Base-by-base conservation (phyloP, 78 protist genomes). In the Monosiga brevicollis region DNA sequence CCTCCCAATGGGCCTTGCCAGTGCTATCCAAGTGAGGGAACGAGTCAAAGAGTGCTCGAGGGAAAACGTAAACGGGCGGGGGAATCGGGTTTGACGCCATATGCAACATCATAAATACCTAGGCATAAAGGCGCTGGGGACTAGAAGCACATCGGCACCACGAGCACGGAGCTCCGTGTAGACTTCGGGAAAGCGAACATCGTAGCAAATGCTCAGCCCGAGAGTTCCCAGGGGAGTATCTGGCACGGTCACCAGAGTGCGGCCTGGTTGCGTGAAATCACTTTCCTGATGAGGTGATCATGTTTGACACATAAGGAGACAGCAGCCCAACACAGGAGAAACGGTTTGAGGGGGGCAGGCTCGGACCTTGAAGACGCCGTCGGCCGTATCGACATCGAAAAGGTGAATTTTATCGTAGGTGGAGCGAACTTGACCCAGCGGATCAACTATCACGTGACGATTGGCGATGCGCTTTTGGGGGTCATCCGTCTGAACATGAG, bases 1-100 rank as follows among this genome's bases (percentile, higher is more conserved):
- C 84, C 26, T 89, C 87, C 93, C 95, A 90, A 40, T 89, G 91
- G 1, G 86, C 90, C 40, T 36, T 74, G 23, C 91, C 95, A 1
- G 91, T 89, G 20, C 1, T 37, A 54, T 72, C n/a, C n/a, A n/a
- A n/a, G n/a, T n/a, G n/a, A n/a, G n/a, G n/a, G n/a, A n/a, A n/a
- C n/a, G n/a, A n/a, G n/a, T n/a, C n/a, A n/a, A n/a, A n/a, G n/a
- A n/a, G n/a, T n/a, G n/a, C n/a, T n/a, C n/a, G n/a, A n/a, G n/a
- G n/a, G n/a, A n/a, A n/a, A n/a, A n/a, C n/a, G n/a, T n/a, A n/a
- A n/a, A n/a, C n/a, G n/a, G n/a, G n/a, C n/a, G n/a, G n/a, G n/a
- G n/a, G n/a, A n/a, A n/a, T n/a, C n/a, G n/a, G n/a, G n/a, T n/a
- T n/a, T n/a, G n/a, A n/a, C n/a, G n/a, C n/a, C n/a, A n/a, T n/a